phyloP scores from a whole-genome alignment of 1,139 yeast species.

The Nakaseomyces sp. region DNA sequence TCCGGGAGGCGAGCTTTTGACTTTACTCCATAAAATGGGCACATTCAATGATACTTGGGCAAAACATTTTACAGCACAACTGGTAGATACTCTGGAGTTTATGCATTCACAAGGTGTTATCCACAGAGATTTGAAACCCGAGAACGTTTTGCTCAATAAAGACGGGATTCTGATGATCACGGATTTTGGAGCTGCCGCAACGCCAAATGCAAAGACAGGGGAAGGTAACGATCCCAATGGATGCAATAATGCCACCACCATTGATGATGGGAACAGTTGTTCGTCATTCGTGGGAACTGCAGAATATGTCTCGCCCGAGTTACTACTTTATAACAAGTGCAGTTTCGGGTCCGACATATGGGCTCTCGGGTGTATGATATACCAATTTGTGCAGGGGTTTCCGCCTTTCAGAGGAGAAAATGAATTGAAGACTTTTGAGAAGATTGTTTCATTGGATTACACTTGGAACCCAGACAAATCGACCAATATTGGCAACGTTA shows the following conservation, averaged over 20 bases:
- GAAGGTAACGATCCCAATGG: not conserved
- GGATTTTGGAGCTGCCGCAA: constrained; percentile 73
- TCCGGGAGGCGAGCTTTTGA: constrained; percentile 80
- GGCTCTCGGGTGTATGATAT: constrained; percentile 76
- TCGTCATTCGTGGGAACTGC: constrained; percentile 84
- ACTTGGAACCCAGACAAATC: constrained; percentile 38
- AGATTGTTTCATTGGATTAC: constrained; percentile 55
- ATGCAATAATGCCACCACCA: not conserved
- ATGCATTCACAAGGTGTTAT: constrained; percentile 71
- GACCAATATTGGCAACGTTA: constrained; percentile 3
- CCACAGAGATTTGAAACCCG: constrained; percentile 77
- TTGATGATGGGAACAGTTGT: constrained; percentile 12
- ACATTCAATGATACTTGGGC: constrained; percentile 73
- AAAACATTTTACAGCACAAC: constrained; percentile 63
- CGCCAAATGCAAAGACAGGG: constrained; percentile 37
- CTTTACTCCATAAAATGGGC: constrained; percentile 68
- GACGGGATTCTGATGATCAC: constrained; percentile 64
- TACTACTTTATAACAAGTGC: constrained; percentile 58
- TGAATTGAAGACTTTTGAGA: constrained; percentile 65
- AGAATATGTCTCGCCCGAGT: constrained; percentile 68
- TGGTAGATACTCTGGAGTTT: constrained; percentile 63
- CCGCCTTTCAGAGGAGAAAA: constrained; percentile 78
- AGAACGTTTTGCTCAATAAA: constrained; percentile 57
- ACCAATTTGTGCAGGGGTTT: constrained; percentile 64
- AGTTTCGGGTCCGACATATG: constrained; percentile 71